Percentiles rank a stretch among this genome's conserved stretches.
Evolutionary conservation across 768 basidiomycete genomes (phyloP).

Genomic region (Boletellus emodensis): DNA sequence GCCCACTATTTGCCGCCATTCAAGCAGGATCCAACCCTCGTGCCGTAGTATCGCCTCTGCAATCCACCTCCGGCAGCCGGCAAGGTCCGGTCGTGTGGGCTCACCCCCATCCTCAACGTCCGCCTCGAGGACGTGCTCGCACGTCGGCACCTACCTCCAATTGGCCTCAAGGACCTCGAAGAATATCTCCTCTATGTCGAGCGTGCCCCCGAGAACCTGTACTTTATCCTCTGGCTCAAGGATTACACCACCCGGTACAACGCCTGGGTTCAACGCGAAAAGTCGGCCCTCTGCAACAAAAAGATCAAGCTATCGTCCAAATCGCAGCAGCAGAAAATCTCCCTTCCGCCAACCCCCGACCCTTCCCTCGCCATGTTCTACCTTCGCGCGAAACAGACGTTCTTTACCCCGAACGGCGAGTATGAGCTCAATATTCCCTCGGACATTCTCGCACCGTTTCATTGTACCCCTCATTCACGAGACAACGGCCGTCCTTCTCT

Average conservation of each 20-base stretch:
- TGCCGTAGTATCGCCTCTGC: constrained; percentile 45
- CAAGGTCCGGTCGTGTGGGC: constrained; percentile 64
- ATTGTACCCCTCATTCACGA: constrained; percentile 32
- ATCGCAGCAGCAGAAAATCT: constrained; percentile 30
- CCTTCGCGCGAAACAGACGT: constrained; percentile 74
- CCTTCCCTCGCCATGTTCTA: constrained; percentile 71
- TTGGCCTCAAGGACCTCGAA: constrained; percentile 73
- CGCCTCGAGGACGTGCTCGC: constrained; percentile 72
- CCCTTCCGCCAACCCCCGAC: constrained; percentile 36
- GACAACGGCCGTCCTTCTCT: constrained; percentile 7
- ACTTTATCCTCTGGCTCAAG: constrained; percentile 78
- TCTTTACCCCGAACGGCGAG: constrained; percentile 65
- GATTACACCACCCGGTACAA: constrained; percentile 59
- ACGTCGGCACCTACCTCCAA: constrained; percentile 73
- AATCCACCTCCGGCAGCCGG: constrained; percentile 66
- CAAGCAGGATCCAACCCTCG: neutral
- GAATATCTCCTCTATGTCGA: constrained; percentile 84
- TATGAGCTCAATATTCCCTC: constrained; percentile 73
- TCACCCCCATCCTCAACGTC: constrained; percentile 65
- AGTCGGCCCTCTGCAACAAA: constrained; percentile 27
- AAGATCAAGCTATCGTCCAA: constrained; percentile 40
- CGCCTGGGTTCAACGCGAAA: constrained; percentile 36
- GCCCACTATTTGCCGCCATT: no score
- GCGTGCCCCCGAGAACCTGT: constrained; percentile 72
- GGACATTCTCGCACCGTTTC: constrained; percentile 58